These are phyloP conservation scores for Plenodomus biglobosus DNA, from an alignment of 2,329 filamentous ascomycete species.

Conservation along the genomic window DNA sequence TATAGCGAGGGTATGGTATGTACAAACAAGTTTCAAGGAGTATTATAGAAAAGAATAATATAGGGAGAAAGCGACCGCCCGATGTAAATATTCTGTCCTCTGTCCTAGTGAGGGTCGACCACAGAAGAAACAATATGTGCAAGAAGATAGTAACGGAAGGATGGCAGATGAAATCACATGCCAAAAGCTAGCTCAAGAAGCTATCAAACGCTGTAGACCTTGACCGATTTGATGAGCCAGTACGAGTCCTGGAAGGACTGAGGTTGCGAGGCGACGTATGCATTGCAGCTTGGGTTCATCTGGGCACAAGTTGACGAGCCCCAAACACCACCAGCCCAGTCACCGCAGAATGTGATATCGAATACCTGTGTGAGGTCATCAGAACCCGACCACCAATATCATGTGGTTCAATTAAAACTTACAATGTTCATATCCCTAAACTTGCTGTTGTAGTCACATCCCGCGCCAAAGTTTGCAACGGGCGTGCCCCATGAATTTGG, in stretches of 20 bases:
- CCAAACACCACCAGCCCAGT: constrained; percentile 56
- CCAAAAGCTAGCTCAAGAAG: not conserved
- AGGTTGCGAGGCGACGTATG: constrained; percentile 44
- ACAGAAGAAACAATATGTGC: not conserved
- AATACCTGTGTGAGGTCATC: constrained; percentile 39
- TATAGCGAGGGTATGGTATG: not conserved
- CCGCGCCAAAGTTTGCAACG: constrained; percentile 38
- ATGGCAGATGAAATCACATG: not conserved
- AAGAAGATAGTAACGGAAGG: not conserved
- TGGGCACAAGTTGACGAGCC: constrained; percentile 32
- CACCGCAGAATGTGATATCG: constrained; percentile 58
- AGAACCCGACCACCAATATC: not conserved
- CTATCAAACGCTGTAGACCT: constrained; percentile 40
- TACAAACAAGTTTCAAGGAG: not conserved
- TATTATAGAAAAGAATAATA: too few relatives aligned
- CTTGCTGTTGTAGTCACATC: constrained; percentile 41
- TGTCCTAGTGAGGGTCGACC: not conserved
- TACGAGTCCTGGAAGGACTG: constrained; percentile 43
- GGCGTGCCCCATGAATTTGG: constrained; percentile 49
- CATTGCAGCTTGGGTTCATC: constrained; percentile 39
- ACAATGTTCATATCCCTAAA: constrained; percentile 44
- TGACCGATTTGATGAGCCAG: constrained; percentile 45
- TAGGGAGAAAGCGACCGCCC: too few relatives aligned
- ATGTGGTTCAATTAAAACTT: not conserved
- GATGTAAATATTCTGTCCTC: too few relatives aligned